Conservation (phyloP, 257 asterid genomes). For the Gentiana straminea region DNA sequence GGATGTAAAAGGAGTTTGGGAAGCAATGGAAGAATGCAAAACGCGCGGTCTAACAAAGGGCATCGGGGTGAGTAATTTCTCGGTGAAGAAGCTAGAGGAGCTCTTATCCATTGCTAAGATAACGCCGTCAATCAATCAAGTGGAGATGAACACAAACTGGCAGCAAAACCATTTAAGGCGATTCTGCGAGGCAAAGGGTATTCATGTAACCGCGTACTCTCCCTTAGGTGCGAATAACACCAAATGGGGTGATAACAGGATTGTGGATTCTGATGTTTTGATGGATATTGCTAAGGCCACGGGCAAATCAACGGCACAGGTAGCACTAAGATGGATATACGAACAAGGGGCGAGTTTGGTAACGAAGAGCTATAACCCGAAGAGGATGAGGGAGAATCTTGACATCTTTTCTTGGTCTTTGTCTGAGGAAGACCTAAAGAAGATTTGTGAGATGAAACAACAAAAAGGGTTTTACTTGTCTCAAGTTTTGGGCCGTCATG, state of each 20-base stretch:
- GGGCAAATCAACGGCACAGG: slow-evolving; percentile 49
- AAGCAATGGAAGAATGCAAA: slow-evolving; percentile 56
- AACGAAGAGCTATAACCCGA: slow-evolving; percentile 46
- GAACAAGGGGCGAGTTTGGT: slow-evolving; percentile 50
- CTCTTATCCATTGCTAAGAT: slow-evolving; percentile 33
- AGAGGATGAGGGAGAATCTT: slow-evolving; percentile 48
- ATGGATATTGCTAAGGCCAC: slow-evolving; percentile 27
- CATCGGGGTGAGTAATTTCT: slow-evolving; percentile 67
- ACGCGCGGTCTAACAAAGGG: slow-evolving; percentile 48
- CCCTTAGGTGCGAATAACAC: slow-evolving; percentile 59
- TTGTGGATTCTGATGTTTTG: slow-evolving; percentile 31
- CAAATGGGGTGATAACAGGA: slow-evolving; percentile 46
- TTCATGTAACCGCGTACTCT: slow-evolving; percentile 49
- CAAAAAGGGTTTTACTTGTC: slow-evolving; percentile 27
- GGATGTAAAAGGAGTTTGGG: slow-evolving; percentile 52
- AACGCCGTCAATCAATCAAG: slow-evolving; percentile 59
- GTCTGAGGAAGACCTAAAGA: slow-evolving; percentile 20
- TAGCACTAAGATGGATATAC: slow-evolving; percentile 49
- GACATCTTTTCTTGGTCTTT: slow-evolving; percentile 45
- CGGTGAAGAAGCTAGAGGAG: slow-evolving; percentile 24
- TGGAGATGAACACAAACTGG: slow-evolving; percentile 55
- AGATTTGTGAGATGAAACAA: slow-evolving; percentile 35
- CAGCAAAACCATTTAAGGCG: slow-evolving; percentile 38
- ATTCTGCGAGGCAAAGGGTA: slow-evolving; percentile 34
- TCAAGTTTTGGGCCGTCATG: slow-evolving; percentile 30